Evolutionary conservation across 129 eudicot species (phyloP), one percentile per base, ranked within the genome.

Genomic region (Gnaphalium uliginosum): DNA sequence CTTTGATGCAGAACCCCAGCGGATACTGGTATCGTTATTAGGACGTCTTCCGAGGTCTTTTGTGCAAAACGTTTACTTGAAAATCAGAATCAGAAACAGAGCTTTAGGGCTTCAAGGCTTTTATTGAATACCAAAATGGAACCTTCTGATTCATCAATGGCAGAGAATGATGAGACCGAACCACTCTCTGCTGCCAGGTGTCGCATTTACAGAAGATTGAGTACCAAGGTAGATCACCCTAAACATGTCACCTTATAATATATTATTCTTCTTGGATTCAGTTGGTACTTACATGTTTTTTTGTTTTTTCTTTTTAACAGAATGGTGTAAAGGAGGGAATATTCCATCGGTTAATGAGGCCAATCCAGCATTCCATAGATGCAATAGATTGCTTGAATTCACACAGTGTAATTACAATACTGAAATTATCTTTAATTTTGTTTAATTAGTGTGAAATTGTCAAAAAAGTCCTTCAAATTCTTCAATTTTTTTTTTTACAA

Each of bases 161-260:
- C 53, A 51, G 86, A 88, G 53, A 19, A 61, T 46, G 71, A 68
- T 74, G 87, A 75, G 61, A 48, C 73, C 18, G 92, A 84, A 19
- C 83, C 85, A 68, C 64, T 81, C 41, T 83, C 98, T 77, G 87
- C 95, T 65, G 98, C 98, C 63, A 83, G 96, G 74, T 90, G 96
- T 78, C 92, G 89, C 35, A 35, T 86, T 73, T 88, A 82, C 74
- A 86, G 65, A 53, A 79, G 85, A 78, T 83, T 84, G 10, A 84
- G 62, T 18, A 66, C 57, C 25, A 86, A 88, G 96, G 98, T 91
- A 51, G 73, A 62, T 50, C 48, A 23, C 22, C 18, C 17, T 51
- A 76, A 21, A 37, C 24, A 5, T n/a, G 6, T 7, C 11, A 30
- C 59, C 22, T 19, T 72, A 21, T 24, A 0, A 60, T 26, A 61